Evolutionary conservation across 2,329 filamentous ascomycete genomes (phyloP), one percentile per base, ranked within the genome.

Genomic region (Colletotrichum eremochloae): DNA sequence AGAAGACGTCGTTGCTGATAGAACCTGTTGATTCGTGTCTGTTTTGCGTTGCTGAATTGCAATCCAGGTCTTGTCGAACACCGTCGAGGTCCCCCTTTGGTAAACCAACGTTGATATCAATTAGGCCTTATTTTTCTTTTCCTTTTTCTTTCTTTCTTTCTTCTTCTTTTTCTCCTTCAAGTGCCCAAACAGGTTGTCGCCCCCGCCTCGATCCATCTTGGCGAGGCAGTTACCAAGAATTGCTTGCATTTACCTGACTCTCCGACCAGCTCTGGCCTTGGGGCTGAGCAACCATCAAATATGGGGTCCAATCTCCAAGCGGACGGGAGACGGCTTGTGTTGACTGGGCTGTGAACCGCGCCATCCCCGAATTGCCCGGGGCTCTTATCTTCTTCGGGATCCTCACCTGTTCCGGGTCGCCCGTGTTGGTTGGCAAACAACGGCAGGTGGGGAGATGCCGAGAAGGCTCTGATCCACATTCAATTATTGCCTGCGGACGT

Each of bases 391-490:
- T 84, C 4, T 46, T 77, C 3, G 75, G 75, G 3, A 81, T 82
- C 69, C 71, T 74, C 9, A 80, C 81, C 72, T 75, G 79, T 38
- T 81, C 80, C 2, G 83, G 84, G 74, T 82, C 81, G 2, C 82
- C 82, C 82, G 1, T 77, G 80, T 6, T 79, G 77, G 77, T 75
- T 79, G 5, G 77, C 82, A 18, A 74, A 77, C 65, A 81, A 79
- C 57, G 80, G 80, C 42, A 75, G 77, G 12, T 77, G 81, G 64
- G 81, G 83, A 29, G 80, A 84, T 68, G 84, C 80, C 5, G 75
- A 79, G 61, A 76, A 74, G 1, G 78, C 83, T 12, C 78, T 86
- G 0, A 73, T 76, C 31, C 86, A 83, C 52, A 78, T 84, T 24
- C 79, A 83, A 0, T 79, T 80, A 9, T 79, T 85, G 2, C 76